Evolutionary conservation across 768 basidiomycete species (phyloP).

Genomic region (Agaricus bisporus): DNA sequence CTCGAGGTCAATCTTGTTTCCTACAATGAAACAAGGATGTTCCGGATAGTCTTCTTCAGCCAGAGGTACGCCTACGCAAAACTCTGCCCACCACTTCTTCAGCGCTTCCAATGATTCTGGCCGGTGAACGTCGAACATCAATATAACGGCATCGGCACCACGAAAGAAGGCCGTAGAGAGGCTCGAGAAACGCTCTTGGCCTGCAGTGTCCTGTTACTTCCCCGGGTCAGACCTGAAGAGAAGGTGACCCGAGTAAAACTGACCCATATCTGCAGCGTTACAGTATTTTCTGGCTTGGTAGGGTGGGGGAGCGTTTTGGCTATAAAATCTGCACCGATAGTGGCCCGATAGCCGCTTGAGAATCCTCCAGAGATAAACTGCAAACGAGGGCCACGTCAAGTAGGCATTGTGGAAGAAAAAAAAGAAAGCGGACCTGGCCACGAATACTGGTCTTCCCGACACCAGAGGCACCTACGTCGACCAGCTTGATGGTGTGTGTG

Average conservation of each 20-base stretch:
- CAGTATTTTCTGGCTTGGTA: slow-evolving; percentile 41
- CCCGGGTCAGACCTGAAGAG: neutral
- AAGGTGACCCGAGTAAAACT: slow-evolving; percentile 13
- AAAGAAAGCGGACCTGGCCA: slow-evolving; percentile 47
- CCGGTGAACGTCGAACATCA: slow-evolving; percentile 76
- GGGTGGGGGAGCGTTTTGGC: slow-evolving; percentile 67
- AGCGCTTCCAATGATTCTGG: slow-evolving; percentile 55
- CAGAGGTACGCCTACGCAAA: slow-evolving; percentile 60
- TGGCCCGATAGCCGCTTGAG: slow-evolving; percentile 72
- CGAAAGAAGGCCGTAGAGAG: slow-evolving; percentile 81
- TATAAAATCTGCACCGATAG: slow-evolving; percentile 88
- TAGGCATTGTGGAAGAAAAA: neutral
- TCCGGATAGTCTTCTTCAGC: slow-evolving; percentile 53
- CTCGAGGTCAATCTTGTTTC: slow-evolving; percentile 70
- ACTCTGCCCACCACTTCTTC: slow-evolving; percentile 75
- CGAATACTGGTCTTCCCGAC: slow-evolving; percentile 83
- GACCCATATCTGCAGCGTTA: slow-evolving; percentile 64
- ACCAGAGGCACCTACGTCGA: slow-evolving; percentile 75
- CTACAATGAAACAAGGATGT: slow-evolving; percentile 71
- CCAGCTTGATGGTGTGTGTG: slow-evolving; percentile 76
- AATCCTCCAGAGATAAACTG: slow-evolving; percentile 77
- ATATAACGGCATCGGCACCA: slow-evolving; percentile 74
- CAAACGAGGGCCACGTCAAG: neutral
- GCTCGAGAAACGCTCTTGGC: slow-evolving; percentile 83
- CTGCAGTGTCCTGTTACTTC: slow-evolving; percentile 64